phyloP scores from a whole-genome alignment of 768 basidiomycete species.

The Pluteus cervinus region DNA sequence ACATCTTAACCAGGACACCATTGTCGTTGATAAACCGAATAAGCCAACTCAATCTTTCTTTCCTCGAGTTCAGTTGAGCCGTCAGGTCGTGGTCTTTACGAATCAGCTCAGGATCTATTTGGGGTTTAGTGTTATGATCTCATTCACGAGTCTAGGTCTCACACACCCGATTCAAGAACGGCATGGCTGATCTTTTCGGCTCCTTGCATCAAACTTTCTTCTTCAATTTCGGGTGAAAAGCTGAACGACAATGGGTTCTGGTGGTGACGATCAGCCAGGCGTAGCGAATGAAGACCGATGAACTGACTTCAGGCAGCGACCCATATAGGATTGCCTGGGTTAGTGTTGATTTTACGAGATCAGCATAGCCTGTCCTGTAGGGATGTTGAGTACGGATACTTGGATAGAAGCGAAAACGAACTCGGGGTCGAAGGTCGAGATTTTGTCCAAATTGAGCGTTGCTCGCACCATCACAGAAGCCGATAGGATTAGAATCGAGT shows the following conservation, averaged over 20 bases:
- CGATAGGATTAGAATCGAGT: conserved; percentile 53
- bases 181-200: conserved; percentile 70
- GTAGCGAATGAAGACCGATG: neutral
- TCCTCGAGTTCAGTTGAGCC: conserved; percentile 68
- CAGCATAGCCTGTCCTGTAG: conserved; percentile 53
- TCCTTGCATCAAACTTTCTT: conserved; percentile 72
- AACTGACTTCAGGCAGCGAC: conserved; percentile 50
- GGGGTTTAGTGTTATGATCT: neutral
- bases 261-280: neutral
- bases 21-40: conserved; percentile 89
- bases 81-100: conserved; percentile 74
- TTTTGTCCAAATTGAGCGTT: conserved; percentile 52
- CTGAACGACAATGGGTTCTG: conserved; percentile 78
- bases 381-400: conserved; percentile 3
- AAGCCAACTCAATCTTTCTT: conserved; percentile 76
- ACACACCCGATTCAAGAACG: conserved; percentile 66
- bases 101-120: conserved; percentile 59
- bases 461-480: conserved; percentile 68
- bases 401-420: conserved; percentile 25
- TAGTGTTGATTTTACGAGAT: conserved; percentile 73
- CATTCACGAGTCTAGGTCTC: conserved; percentile 5
- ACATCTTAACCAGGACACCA: conserved; percentile 75
- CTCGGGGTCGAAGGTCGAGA: conserved; percentile 58
- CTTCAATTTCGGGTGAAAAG: conserved; percentile 75
- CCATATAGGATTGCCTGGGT: conserved; percentile 81